Base-by-base conservation (phyloP, 176 grass and related monocot genomes). In the Rhynchospora breviuscula region DNA sequence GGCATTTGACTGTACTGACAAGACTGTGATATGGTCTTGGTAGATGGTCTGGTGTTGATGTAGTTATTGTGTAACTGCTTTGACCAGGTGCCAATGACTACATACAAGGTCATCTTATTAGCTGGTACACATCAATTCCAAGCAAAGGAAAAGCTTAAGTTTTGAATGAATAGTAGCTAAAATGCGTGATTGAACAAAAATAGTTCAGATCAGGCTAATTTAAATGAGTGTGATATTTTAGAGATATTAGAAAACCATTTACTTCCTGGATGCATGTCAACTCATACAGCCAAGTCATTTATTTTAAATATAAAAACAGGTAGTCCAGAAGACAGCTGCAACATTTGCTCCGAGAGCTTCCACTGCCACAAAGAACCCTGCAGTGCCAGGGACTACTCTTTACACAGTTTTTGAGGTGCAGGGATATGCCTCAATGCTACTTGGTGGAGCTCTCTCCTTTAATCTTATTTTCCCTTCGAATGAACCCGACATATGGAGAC, bases 261-360 rank as follows among this genome's bases (percentile, higher is more conserved):
- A 44, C 7, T 15, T 69, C 18, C 18, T 3, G 14, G 6, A 26
- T 76, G 71, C 72, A 53, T 54, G 6, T 10, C 47, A 56, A 77
- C 31, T 77, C 48, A 17, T 56, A 77, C 13, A 52, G 8, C 61
- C 44, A 33, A 67, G 7, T 17, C 21, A 48, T 72, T 74, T 66
- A 17, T 33, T 10, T 88, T 45, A 25, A 12, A 54, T 9, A 67
- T 18, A 67, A 78, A 87, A 87, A 84, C 83, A 98, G 95, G 95
- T 90, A 52, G 95, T 93, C 67, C 92, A 95, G 72, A 95, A 98
- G 87, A 98, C 95, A 7, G 95, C 89, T 0, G 91, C 95, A 63
- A 95, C 95, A 59, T 98, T 95, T 85, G 95, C 95, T 22, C 95
- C 95, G 1, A 93, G 92, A 71, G 95, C 95, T 67, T 98, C 92